Conservation (phyloP, 192 early-diverging fungal genomes). For the Coemansia sp. region DNA sequence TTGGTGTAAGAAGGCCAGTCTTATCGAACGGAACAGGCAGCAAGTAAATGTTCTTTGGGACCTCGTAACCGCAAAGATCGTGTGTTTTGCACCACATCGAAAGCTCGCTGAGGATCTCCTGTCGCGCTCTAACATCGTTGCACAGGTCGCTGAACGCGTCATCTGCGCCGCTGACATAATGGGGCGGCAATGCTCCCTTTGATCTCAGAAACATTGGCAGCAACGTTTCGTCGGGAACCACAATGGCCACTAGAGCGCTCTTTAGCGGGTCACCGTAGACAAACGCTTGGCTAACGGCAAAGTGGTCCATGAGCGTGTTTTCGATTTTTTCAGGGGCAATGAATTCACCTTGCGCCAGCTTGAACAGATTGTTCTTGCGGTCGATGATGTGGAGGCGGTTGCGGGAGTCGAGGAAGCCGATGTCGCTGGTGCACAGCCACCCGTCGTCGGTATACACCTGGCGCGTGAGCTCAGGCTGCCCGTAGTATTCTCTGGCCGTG, state of each 20-base stretch:
- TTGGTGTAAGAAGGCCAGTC: conserved; percentile 77
- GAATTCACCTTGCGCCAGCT: conserved; percentile 77
- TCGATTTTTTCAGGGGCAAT: conserved; percentile 87
- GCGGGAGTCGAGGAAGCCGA: conserved; percentile 67
- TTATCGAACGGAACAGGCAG: conserved; percentile 68
- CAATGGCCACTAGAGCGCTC: conserved; percentile 69
- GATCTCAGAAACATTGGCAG: conserved; percentile 34
- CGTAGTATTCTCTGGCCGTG: conserved; percentile 77
- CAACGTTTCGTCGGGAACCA: conserved; percentile 70
- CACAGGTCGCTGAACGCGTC: conserved; percentile 60
- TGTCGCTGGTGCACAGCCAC: conserved; percentile 86
- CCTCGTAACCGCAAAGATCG: conserved; percentile 69
- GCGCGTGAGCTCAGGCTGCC: conserved; percentile 70
- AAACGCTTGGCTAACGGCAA: conserved; percentile 70
- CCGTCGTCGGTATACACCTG: conserved; percentile 80
- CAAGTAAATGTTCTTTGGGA: conserved; percentile 66
- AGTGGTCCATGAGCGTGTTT: conserved; percentile 59
- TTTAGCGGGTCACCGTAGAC: conserved; percentile 80
- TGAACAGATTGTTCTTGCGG: conserved; percentile 83
- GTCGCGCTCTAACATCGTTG: conserved; percentile 50
- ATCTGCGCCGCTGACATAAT: conserved; percentile 13
- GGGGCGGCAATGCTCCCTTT: conserved; percentile 13
- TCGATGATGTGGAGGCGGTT: conserved; percentile 80
- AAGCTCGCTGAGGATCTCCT: conserved; percentile 57
- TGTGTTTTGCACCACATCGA: conserved; percentile 57